Evolutionary conservation across 495 filamentous ascomycete species (phyloP), one percentile per base, ranked within the genome.

Genomic region (Podospora anserina): DNA sequence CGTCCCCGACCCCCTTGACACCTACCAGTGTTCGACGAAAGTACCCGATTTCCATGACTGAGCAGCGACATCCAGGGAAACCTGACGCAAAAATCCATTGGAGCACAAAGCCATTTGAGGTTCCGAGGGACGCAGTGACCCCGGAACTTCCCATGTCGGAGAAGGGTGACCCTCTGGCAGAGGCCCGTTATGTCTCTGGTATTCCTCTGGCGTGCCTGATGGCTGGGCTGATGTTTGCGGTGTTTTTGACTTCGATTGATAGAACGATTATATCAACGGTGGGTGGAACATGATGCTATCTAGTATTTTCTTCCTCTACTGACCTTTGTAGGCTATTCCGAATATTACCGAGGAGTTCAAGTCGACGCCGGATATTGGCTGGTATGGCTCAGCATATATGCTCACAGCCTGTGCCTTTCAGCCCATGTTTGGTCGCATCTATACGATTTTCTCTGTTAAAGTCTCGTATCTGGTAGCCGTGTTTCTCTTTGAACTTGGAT

Each of bases 311-410:
- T 39, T 54, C 6, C 4, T 15, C 56, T 53, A 55, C 72, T 72
- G 66, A 73, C 61, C 39, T 5, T 34, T n/a, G 13, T 49, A 76
- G 74, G 75, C 75, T 16, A 72, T 71, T 23, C 74, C 74, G 0
- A 71, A 69, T 26, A 75, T 87, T 64, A 84, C 84, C 0, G 73
- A 78, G 55, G 78, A 81, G n/a, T 84, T 85, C 67, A 64, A 80
- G 32, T 82, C 81, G 1, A 76, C 81, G 7, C 70, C 70, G 0
- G 83, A 87, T 69, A 80, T 87, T 19, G 81, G 83, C 55, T 88
- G 86, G 87, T 88, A 88, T 68, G 85, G 82, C 6, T 81, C 80
- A 54, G 81, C 81, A 6, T 88, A 88, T 68, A 70, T 86, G 44
- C 71, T 88, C 80, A 75, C 81, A 30, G 78, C 76, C 4, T 76